Conservation (phyloP, 2,329 filamentous ascomycete species). For the Diaporthe sp. region DNA sequence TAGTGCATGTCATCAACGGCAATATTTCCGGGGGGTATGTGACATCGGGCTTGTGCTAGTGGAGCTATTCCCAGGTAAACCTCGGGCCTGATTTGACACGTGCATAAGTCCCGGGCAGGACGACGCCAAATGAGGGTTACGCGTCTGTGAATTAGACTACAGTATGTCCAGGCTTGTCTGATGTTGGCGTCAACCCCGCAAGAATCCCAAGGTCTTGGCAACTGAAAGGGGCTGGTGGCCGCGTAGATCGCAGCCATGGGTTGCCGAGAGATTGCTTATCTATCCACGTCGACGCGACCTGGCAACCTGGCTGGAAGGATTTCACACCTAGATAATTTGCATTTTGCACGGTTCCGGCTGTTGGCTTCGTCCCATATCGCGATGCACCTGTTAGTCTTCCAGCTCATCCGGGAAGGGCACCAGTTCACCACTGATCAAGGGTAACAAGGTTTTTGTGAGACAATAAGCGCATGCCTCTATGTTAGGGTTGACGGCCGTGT, state of each 20-base stretch:
- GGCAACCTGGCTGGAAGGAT: not conserved
- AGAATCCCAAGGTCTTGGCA: conserved; percentile 18
- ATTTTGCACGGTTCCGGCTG: not conserved
- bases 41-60: not conserved
- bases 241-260: not conserved
- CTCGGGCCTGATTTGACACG: conserved; percentile 15
- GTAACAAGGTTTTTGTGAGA: conserved; percentile 9
- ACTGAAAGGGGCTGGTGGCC: not conserved
- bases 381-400: conserved; percentile 11
- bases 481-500: not conserved
- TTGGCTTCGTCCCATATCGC: conserved; percentile 17
- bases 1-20: not conserved
- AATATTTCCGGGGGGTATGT: not conserved
- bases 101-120: not conserved
- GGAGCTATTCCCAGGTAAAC: not conserved
- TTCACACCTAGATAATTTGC: not conserved
- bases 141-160: not conserved
- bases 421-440: not conserved
- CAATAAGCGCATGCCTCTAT: not conserved
- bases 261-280: not conserved
- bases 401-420: conserved; percentile 10
- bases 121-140: not conserved
- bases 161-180: not conserved
- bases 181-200: conserved; percentile 10
- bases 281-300: not conserved